These are phyloP conservation scores for Clonostachys sp. DNA, from an alignment of 2,329 filamentous ascomycete species.

Conservation along the genomic window DNA sequence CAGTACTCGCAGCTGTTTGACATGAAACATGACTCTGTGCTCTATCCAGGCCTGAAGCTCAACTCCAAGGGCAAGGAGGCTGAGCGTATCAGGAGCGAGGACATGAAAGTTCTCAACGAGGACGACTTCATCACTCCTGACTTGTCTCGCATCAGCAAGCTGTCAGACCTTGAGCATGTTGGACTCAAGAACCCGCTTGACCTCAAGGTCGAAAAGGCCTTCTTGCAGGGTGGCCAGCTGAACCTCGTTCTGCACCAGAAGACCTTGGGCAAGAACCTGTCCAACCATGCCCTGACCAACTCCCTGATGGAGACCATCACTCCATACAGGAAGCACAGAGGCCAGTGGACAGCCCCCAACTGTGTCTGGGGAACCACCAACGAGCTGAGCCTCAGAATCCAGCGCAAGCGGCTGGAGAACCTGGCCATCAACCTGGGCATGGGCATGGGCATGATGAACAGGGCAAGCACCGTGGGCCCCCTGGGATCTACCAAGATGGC, in stretches of 20 bases:
- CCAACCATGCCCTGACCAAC: slow-evolving; percentile 30
- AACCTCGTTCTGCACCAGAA: slow-evolving; percentile 29
- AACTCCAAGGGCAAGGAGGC: slow-evolving; percentile 28
- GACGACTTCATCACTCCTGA: slow-evolving; percentile 35
- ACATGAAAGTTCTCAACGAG: slow-evolving; percentile 34
- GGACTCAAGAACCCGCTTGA: slow-evolving; percentile 29
- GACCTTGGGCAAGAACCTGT: slow-evolving; percentile 24
- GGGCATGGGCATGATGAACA: no score
- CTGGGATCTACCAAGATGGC: slow-evolving; percentile 7
- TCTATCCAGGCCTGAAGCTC: slow-evolving; percentile 34
- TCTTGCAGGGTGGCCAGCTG: slow-evolving; percentile 38
- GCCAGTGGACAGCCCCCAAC: slow-evolving; percentile 31
- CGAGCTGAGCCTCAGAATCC: slow-evolving; percentile 21
- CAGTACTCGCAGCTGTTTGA: slow-evolving; percentile 43
- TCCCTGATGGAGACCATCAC: slow-evolving; percentile 32
- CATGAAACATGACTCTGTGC: slow-evolving; percentile 33
- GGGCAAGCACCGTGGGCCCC: no score
- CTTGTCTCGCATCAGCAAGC: slow-evolving; percentile 27
- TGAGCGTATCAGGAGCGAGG: slow-evolving; percentile 27
- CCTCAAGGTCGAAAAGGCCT: slow-evolving; percentile 29
- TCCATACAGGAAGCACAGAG: slow-evolving; percentile 24
- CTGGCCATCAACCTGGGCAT: no score
- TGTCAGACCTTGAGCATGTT: slow-evolving; percentile 32
- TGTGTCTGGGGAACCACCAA: slow-evolving; percentile 33
- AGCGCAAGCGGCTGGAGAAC: slow-evolving; percentile 22